Base-by-base conservation (phyloP, 805 yeast species). In the Lipomyces japonicus region DNA sequence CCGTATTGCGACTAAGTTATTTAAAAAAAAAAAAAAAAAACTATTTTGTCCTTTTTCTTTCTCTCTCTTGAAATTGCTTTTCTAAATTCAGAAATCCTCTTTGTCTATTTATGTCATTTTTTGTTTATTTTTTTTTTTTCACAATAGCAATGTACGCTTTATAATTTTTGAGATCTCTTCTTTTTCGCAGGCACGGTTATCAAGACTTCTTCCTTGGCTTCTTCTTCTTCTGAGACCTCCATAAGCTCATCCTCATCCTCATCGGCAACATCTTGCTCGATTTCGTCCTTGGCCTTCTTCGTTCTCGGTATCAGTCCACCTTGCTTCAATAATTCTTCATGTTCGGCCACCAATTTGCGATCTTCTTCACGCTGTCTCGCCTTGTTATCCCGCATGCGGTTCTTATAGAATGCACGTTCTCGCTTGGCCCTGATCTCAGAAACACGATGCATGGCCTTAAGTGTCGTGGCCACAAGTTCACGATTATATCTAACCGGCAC, bases 381-480 rank as follows among this genome's bases (percentile, higher is more conserved):
- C 72, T 82, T 86, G 75, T 93, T 93, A 58, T 96, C 97, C 72
- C 86, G 87, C 98, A 93, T 93, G 81, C 98, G 86, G 75, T 90
- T 89, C 88, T 90, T 91, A 77, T 87, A 93, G 89, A 93, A 93
- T 14, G 97, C 97, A 68, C 95, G 80, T 72, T 93, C 98, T 76
- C 98, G 84, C 77, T 83, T 89, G 69, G 79, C 84, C 76, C 98
- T 83, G 70, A 93, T 93, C 74, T 88, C 95, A 70, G 93, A 97
- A 56, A 93, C 84, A 74, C 97, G 82, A 48, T 85, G 77, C 98
- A 93, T 93, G 40, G 96, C 97, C 74, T 79, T 84, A 71, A 93
- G 78, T 16, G 98, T 93, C 43, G 95, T 86, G 50, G 93, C 84
- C 35, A 93, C 97, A 53, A 93, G 77, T 65, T 93, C 97, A 75